phyloP scores from a whole-genome alignment of 2,329 filamentous ascomycete species.

The Aspergillus versicolor region DNA sequence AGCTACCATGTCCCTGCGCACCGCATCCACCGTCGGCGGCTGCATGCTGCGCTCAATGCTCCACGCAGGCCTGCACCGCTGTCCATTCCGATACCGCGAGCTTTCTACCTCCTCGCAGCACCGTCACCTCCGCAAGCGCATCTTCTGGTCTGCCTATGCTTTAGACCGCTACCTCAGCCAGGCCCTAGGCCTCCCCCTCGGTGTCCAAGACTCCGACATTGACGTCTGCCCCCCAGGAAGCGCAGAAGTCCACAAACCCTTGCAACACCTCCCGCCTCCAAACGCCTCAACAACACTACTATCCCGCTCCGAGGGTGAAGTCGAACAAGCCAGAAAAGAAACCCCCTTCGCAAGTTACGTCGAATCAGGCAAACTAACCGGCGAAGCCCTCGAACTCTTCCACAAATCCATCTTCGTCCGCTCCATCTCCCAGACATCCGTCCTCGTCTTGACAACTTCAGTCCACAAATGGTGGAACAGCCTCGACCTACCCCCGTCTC shows the following conservation, averaged over 20 bases:
- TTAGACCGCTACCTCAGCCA: conserved; percentile 44
- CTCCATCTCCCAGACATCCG: conserved; percentile 37
- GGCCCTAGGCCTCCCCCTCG: conserved; percentile 40
- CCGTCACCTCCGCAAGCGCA: conserved; percentile 41
- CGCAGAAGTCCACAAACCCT: conserved; percentile 40
- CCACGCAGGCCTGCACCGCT: conserved; percentile 53
- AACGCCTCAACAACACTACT: background rate
- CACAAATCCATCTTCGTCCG: conserved; percentile 44
- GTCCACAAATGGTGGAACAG: conserved; percentile 46
- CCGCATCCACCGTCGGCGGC: conserved; percentile 51
- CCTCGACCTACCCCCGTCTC: conserved; percentile 18
- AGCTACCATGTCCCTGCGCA: conserved; percentile 49
- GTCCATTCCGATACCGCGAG: conserved; percentile 51
- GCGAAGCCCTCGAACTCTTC: conserved; percentile 42
- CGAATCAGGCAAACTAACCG: conserved; percentile 40
- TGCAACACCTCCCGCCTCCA: conserved; percentile 6
- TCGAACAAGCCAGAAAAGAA: conserved; percentile 25
- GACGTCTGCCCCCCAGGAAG: conserved; percentile 48
- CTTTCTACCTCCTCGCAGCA: conserved; percentile 39
- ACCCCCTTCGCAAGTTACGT: conserved; percentile 39
- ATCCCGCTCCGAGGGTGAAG: conserved; percentile 10
- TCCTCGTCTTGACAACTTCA: conserved; percentile 39
- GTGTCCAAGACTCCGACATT: conserved; percentile 44
- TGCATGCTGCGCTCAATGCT: conserved; percentile 49
- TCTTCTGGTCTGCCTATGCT: conserved; percentile 45